Conservation (phyloP, 345 rosid species). For the Populus tremula region DNA sequence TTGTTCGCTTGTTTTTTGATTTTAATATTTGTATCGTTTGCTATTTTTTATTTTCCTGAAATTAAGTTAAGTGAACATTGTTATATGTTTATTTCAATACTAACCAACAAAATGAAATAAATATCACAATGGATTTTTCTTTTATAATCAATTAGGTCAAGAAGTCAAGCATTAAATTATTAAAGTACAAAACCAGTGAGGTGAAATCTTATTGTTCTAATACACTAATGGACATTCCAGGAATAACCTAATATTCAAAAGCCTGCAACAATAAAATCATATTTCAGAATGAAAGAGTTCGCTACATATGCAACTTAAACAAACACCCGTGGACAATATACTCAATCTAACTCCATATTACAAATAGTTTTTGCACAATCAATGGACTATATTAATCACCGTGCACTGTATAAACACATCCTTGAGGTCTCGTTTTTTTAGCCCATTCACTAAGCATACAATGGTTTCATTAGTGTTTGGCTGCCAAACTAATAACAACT, state of each 20-base stretch:
- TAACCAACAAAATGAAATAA: too few relatives aligned
- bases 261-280: conserved; percentile 47
- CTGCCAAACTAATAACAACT: background rate
- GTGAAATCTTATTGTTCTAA: conserved; percentile 68
- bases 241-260: conserved; percentile 79
- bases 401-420: background rate
- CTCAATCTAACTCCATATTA: background rate
- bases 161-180: background rate
- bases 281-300: conserved; percentile 17
- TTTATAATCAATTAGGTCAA: background rate
- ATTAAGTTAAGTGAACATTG: too few relatives aligned
- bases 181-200: background rate
- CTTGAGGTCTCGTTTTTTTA: background rate
- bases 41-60: too few relatives aligned
- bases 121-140: too few relatives aligned
- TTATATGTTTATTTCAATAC: too few relatives aligned
- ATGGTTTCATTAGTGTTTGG: background rate
- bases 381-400: background rate
- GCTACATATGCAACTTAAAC: background rate
- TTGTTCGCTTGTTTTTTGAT: too few relatives aligned
- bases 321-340: background rate
- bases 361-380: background rate
- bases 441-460: background rate
- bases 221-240: conserved; percentile 77
- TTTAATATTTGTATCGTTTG: too few relatives aligned